Conservation (phyloP, 129 eudicot genomes). For the Flaveria robusta region DNA sequence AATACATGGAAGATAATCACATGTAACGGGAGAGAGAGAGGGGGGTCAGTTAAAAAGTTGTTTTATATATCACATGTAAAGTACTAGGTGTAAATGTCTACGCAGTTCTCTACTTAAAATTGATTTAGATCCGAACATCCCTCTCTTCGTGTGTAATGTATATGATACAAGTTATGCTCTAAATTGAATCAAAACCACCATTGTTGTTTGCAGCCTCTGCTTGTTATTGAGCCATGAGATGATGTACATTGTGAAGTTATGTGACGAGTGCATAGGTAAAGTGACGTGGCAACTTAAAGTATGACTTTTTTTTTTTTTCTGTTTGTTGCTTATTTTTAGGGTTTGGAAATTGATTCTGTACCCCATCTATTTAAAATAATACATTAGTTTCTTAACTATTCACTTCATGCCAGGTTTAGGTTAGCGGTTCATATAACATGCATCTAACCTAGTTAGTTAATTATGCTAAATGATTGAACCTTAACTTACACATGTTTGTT, state of each 20-base stretch:
- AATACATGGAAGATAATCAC: too few species aligned
- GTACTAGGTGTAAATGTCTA: too few species aligned
- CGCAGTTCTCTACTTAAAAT: not conserved
- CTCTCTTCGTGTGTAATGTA: not conserved
- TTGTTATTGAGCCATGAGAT: slow-evolving; percentile 66
- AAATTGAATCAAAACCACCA: not conserved
- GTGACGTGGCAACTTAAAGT: slow-evolving; percentile 16
- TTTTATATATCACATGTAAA: too few species aligned
- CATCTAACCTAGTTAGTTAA: not conserved
- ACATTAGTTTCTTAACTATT: not conserved
- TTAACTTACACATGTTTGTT: not conserved
- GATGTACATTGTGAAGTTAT: slow-evolving; percentile 26
- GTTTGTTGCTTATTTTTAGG: slow-evolving; percentile 11
- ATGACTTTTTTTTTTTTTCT: slow-evolving; percentile 18
- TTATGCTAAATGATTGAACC: not conserved
- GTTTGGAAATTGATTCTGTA: not conserved
- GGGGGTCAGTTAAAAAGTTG: too few species aligned
- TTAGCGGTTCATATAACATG: not conserved
- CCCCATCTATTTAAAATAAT: not conserved
- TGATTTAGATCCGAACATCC: not conserved
- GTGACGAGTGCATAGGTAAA: slow-evolving; percentile 29
- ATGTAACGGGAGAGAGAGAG: too few species aligned
- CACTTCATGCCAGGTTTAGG: not conserved
- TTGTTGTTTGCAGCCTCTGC: slow-evolving; percentile 63
- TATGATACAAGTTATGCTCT: not conserved